These are phyloP conservation scores for Fusarium veterinarium DNA, from an alignment of 2,329 filamentous ascomycete genomes.

Conservation along the genomic window DNA sequence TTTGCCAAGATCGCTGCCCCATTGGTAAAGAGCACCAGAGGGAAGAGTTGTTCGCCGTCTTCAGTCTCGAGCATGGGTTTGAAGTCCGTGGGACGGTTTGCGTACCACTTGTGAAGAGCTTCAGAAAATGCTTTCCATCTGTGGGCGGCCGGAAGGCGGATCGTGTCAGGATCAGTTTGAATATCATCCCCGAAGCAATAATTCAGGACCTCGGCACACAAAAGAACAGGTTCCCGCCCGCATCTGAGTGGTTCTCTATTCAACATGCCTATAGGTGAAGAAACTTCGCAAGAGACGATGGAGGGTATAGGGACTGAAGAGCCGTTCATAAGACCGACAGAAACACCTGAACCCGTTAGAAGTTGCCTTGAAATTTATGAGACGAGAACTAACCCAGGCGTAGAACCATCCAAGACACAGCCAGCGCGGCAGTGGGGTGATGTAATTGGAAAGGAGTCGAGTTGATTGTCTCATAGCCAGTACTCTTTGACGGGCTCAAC, in stretches of 20 bases:
- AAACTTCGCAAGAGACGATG: slow-evolving; percentile 29
- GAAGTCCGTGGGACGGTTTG: slow-evolving; percentile 47
- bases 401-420: slow-evolving; percentile 42
- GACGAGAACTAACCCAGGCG: slow-evolving; percentile 40
- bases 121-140: slow-evolving; percentile 49
- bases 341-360: slow-evolving; percentile 40
- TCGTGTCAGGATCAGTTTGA: slow-evolving; percentile 14
- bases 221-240: slow-evolving; percentile 45
- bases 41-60: slow-evolving; percentile 48
- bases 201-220: slow-evolving; percentile 51
- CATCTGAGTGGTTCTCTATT: slow-evolving; percentile 36
- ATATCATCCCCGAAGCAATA: slow-evolving; percentile 42
- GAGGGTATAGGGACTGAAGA: slow-evolving; percentile 43
- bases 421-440: slow-evolving; percentile 23
- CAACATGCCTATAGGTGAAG: slow-evolving; percentile 32
- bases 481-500: slow-evolving; percentile 33
- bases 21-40: slow-evolving; percentile 53
- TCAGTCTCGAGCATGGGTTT: slow-evolving; percentile 51
- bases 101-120: slow-evolving; percentile 49
- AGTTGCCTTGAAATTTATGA: not conserved
- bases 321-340: slow-evolving; percentile 44
- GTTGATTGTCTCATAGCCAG: slow-evolving; percentile 25
- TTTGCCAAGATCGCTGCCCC: slow-evolving; percentile 60
- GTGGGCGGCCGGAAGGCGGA: slow-evolving; percentile 37
- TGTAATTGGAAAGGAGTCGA: slow-evolving; percentile 29